Percentiles rank a stretch among this genome's conserved stretches.
Conservation (phyloP, 768 basidiomycete species). For the Cubamyces sp. region DNA sequence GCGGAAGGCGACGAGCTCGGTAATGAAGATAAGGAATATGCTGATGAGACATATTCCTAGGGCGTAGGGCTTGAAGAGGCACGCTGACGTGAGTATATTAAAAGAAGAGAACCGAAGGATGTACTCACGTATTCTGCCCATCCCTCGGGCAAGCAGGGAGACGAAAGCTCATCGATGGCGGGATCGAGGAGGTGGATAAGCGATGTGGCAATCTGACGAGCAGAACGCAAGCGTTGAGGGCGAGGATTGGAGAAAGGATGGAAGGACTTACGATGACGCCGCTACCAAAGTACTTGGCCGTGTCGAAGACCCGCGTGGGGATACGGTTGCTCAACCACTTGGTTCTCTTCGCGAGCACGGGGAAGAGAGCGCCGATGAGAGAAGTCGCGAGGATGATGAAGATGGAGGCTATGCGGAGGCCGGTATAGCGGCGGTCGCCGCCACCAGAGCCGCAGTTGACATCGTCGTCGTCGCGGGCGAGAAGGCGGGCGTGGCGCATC, state of each 20-base stretch:
- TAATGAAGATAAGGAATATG: conserved; percentile 82
- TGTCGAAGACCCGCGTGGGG: conserved; percentile 69
- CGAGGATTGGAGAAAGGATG: background rate
- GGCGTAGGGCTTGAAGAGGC: conserved; percentile 68
- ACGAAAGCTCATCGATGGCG: conserved; percentile 70
- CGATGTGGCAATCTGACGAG: conserved; percentile 77
- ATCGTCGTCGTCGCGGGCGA: conserved; percentile 20
- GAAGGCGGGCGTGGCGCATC: conserved; percentile 15
- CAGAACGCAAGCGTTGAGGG: background rate
- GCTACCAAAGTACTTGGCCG: conserved; percentile 90
- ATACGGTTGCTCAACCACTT: conserved; percentile 50
- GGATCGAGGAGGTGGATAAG: conserved; percentile 85
- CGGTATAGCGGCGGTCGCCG: conserved; percentile 50
- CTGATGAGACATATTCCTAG: conserved; percentile 80
- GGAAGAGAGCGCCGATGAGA: conserved; percentile 66
- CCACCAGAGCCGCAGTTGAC: conserved; percentile 54
- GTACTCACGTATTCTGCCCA: conserved; percentile 78
- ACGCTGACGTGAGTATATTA: background rate
- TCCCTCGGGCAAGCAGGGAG: conserved; percentile 65
- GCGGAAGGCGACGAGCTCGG: conserved; percentile 87
- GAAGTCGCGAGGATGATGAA: conserved; percentile 75
- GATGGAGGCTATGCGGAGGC: conserved; percentile 69
- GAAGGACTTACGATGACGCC: conserved; percentile 72
- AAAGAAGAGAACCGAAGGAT: background rate
- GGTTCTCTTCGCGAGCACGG: conserved; percentile 61